Conservation (phyloP, 179 eudicot species). For the Drosera spatulata region DNA sequence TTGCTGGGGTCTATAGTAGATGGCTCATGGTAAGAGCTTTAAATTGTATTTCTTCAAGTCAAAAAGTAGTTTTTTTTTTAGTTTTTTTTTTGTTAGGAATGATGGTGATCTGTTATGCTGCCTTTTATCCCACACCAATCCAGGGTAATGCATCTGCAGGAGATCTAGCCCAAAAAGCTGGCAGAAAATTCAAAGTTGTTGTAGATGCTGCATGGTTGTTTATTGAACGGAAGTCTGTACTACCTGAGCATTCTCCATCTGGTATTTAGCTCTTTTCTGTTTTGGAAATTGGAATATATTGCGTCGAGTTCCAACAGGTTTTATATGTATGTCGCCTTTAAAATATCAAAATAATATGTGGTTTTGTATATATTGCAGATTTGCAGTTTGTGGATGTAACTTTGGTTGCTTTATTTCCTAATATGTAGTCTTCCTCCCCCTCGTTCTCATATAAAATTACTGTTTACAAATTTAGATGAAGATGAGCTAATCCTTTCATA, state of each 20-base stretch:
- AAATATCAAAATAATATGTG: too few species aligned
- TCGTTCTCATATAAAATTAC: too few species aligned
- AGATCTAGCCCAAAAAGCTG: constrained; percentile 61
- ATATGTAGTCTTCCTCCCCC: too few species aligned
- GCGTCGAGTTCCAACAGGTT: too few species aligned
- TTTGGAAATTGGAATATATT: not conserved
- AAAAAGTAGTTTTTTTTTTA: not conserved
- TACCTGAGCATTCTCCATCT: constrained; percentile 54
- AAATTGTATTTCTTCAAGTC: not conserved
- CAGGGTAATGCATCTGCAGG: constrained; percentile 99
- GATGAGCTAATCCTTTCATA: too few species aligned
- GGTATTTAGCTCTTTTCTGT: constrained; percentile 27
- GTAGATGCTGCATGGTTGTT: constrained; percentile 65
- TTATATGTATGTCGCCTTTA: too few species aligned
- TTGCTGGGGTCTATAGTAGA: constrained; percentile 78
- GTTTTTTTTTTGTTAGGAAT: not conserved
- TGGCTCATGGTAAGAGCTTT: constrained; percentile 61
- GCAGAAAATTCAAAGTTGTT: constrained; percentile 49
- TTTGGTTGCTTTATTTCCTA: too few species aligned
- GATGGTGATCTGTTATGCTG: not conserved
- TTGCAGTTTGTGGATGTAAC: too few species aligned
- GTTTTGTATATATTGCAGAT: too few species aligned
- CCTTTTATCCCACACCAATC: constrained; percentile 3
- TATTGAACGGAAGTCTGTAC: constrained; percentile 50
- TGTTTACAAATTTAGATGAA: too few species aligned